Evolutionary conservation across 371 early-diverging fungal species (phyloP).

Genomic region (Mucor irregularis): DNA sequence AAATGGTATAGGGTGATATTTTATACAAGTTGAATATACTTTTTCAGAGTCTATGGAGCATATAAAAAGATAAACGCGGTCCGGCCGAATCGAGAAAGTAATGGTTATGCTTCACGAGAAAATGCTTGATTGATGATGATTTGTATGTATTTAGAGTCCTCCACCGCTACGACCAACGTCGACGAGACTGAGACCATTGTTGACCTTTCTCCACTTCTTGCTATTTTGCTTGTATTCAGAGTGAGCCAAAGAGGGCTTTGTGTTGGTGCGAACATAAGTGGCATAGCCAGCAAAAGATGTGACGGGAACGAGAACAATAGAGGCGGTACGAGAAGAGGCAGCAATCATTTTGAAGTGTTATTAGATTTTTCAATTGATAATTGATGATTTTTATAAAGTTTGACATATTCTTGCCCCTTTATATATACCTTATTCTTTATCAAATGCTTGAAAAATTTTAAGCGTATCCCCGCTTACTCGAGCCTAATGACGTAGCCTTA

Average conservation of each 20-base stretch:
- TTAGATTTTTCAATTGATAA: too few relatives aligned
- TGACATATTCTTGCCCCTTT: background rate
- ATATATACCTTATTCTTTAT: too few relatives aligned
- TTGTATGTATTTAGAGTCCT: slow-evolving; percentile 44
- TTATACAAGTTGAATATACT: too few relatives aligned
- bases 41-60: background rate
- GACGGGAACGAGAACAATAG: slow-evolving; percentile 38
- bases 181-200: slow-evolving; percentile 46
- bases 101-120: too few relatives aligned
- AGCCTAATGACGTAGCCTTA: slow-evolving; percentile 4
- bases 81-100: background rate
- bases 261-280: slow-evolving; percentile 41
- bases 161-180: slow-evolving; percentile 52
- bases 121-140: too few relatives aligned
- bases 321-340: slow-evolving; percentile 36
- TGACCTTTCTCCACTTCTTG: slow-evolving; percentile 40
- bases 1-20: background rate
- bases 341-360: slow-evolving; percentile 18
- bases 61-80: background rate
- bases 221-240: slow-evolving; percentile 33
- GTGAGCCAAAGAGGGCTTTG: slow-evolving; percentile 39
- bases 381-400: background rate
- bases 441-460: too few relatives aligned
- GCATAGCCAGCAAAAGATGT: slow-evolving; percentile 46
- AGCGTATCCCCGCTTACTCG: background rate